phyloP scores from a whole-genome alignment of 495 filamentous ascomycete species.

The Rusavskia elegans region DNA sequence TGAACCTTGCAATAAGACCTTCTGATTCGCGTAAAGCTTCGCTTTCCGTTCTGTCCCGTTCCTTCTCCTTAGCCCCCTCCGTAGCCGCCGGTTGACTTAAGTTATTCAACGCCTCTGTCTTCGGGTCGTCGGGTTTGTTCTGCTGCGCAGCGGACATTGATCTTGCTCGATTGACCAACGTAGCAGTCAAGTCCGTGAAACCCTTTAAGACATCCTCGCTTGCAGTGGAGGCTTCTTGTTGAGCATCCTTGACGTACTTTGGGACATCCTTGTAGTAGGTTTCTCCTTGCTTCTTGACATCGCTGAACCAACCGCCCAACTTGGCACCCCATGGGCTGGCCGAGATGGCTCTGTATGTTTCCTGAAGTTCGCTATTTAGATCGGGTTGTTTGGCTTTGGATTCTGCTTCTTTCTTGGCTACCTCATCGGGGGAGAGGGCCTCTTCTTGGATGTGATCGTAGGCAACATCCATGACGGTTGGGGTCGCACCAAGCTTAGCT shows the following conservation, averaged over 20 bases:
- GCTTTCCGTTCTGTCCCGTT: slow-evolving; percentile 24
- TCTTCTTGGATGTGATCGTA: slow-evolving; percentile 96
- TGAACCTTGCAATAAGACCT: slow-evolving; percentile 68
- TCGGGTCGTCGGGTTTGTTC: slow-evolving; percentile 23
- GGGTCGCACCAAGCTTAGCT: background rate
- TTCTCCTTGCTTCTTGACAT: slow-evolving; percentile 80
- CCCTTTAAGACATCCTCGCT: slow-evolving; percentile 71
- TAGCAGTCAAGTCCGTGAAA: slow-evolving; percentile 54
- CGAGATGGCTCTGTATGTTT: slow-evolving; percentile 88
- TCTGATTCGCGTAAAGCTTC: slow-evolving; percentile 50
- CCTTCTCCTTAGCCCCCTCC: slow-evolving; percentile 13
- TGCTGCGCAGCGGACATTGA: slow-evolving; percentile 49
- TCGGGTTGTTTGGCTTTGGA: slow-evolving; percentile 35
- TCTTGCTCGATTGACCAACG: slow-evolving; percentile 54
- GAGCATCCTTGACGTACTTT: slow-evolving; percentile 31
- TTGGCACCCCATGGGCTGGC: slow-evolving; percentile 77
- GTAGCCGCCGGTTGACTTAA: slow-evolving; percentile 5
- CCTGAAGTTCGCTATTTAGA: slow-evolving; percentile 79
- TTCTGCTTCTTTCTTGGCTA: slow-evolving; percentile 25
- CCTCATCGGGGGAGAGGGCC: slow-evolving; percentile 43
- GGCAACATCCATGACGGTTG: slow-evolving; percentile 67
- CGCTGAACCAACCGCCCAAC: slow-evolving; percentile 77
- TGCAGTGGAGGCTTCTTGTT: slow-evolving; percentile 63
- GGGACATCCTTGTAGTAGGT: slow-evolving; percentile 48
- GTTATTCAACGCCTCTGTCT: slow-evolving; percentile 11